Conservation (phyloP, 1,284 basidiomycete genomes). For the Puccinia sorghi region DNA sequence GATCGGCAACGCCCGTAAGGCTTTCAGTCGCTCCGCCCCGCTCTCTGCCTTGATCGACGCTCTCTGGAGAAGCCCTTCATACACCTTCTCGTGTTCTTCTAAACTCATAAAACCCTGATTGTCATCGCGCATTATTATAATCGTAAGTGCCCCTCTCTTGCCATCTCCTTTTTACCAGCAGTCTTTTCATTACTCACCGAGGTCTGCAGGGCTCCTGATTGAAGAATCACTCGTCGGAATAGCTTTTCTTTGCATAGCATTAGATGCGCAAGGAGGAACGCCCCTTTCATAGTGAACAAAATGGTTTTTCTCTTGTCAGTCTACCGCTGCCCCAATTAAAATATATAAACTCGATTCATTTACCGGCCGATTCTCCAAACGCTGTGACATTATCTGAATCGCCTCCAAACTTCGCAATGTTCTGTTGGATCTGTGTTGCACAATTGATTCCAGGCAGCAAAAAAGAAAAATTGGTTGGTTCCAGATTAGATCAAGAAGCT, state of each 20-base stretch:
- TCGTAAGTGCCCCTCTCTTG: neutral
- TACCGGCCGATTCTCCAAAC: conserved; percentile 47
- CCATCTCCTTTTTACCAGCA: neutral
- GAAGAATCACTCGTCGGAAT: conserved; percentile 38
- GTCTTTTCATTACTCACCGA: conserved; percentile 10
- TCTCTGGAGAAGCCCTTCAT: conserved; percentile 5
- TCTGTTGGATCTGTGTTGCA: conserved; percentile 27
- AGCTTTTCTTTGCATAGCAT: conserved; percentile 31
- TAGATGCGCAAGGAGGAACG: conserved; percentile 15
- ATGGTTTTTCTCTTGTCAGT: neutral
- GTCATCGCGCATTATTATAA: neutral
- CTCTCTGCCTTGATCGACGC: conserved; percentile 10
- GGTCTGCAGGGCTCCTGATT: conserved; percentile 32
- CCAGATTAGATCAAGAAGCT: neutral
- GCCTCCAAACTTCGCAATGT: conserved; percentile 38
- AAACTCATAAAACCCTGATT: neutral
- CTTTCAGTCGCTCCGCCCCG: conserved; percentile 4
- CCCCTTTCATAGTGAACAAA: neutral
- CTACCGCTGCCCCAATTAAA: neutral
- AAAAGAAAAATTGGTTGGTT: neutral
- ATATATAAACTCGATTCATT: neutral
- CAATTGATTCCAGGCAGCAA: neutral
- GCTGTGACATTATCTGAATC: conserved; percentile 42
- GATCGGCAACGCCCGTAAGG: conserved; percentile 2
- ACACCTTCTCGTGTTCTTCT: neutral